Conservation (phyloP, 2,329 filamentous ascomycete genomes). For the Aspergillus tubingensis region DNA sequence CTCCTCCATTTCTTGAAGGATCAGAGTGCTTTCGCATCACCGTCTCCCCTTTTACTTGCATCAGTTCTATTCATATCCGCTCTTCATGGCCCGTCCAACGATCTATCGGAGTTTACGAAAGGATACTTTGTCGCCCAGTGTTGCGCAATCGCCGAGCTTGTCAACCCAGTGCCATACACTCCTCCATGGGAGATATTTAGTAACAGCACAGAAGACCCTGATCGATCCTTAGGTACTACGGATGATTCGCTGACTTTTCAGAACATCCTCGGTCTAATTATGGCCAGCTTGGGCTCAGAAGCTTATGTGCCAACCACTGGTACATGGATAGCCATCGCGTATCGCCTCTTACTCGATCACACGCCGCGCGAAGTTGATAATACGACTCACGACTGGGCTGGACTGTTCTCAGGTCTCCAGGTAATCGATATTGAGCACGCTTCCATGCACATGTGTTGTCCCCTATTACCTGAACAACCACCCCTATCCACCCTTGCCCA, state of each 20-base stretch:
- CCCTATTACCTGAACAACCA: conserved; percentile 29
- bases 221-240: neutral
- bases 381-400: conserved; percentile 24
- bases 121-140: conserved; percentile 30
- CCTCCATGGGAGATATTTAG: neutral
- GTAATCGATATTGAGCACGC: conserved; percentile 36
- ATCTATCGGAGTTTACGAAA: conserved; percentile 21
- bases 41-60: conserved; percentile 30
- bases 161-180: conserved; percentile 15
- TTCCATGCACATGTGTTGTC: conserved; percentile 35
- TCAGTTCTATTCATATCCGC: conserved; percentile 34
- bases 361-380: conserved; percentile 20
- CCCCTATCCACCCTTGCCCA: conserved; percentile 22
- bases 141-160: conserved; percentile 28
- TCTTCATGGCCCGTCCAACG: conserved; percentile 24
- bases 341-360: conserved; percentile 31
- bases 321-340: conserved; percentile 34
- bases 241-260: conserved; percentile 24
- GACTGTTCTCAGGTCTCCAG: conserved; percentile 31
- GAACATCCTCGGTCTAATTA: conserved; percentile 32
- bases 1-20: conserved; percentile 33
- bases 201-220: neutral
- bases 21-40: conserved; percentile 26
- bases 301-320: conserved; percentile 30
- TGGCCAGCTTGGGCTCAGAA: conserved; percentile 35